Evolutionary conservation across 2,329 filamentous ascomycete species (phyloP), one percentile per base, ranked within the genome.

Genomic region (Ploettnerulaceae sp.): DNA sequence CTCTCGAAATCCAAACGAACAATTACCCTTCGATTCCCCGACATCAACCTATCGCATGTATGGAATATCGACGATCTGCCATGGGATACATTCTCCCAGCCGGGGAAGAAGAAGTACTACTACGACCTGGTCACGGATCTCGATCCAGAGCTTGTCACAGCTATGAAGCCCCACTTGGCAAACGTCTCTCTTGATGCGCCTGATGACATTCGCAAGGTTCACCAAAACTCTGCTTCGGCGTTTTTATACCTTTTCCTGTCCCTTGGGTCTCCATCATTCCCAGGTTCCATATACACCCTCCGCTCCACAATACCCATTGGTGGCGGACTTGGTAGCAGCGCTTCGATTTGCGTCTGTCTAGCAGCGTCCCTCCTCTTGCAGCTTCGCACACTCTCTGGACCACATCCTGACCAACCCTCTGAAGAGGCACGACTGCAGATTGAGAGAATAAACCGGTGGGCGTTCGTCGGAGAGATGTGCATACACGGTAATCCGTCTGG

Each of bases 401-500:
- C 93, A 1, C 91, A 97, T 63, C 86, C 87, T 0, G 91, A 97
- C 60, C 91, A 97, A 66, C 88, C 89, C 3, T 69, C 81, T 0
- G 82, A 89, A 45, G 93, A 98, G 69, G 88, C 88, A n/a, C 82
- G 86, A 49, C 69, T 89, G 33, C 91, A 98, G 64, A 77, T 97
- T 22, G 90, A 97, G 69, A 82, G 91, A 54, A 96, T 98, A 69
- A 98, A 98, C 67, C 79, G 86, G 52, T 98, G 94, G 93, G 90
- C 93, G 0, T 97, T 96, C 66, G 93, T 98, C 1, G 86, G 86
- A 18, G 93, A 98, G 66, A 86, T 97, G 81, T 93, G 89, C 68
- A 96, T 97, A 53, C 93, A 98, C 64, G 93, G 91, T 28, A 97
- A 95, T 62, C 93, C 93, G 0, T 95, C 89, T 0, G 93, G 93